phyloP scores from a whole-genome alignment of 169 alveolate species.

The Cryptosporidium canis region DNA sequence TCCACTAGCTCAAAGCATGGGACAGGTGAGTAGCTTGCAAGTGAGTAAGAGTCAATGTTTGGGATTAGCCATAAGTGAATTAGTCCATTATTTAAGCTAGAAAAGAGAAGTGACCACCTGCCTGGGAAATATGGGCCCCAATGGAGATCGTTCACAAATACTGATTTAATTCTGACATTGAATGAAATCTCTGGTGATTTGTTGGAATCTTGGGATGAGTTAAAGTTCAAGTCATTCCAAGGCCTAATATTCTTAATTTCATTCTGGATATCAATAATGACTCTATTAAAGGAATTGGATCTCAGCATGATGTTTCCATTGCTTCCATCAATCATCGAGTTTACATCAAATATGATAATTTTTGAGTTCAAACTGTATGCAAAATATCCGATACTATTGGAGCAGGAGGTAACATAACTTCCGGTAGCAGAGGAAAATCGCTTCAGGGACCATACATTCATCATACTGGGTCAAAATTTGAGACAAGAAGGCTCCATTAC shows the following conservation, averaged over 20 bases:
- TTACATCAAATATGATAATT: constrained; percentile 31
- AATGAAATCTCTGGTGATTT: no score
- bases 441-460: constrained; percentile 57
- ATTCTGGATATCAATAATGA: constrained; percentile 19
- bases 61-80: constrained; percentile 40
- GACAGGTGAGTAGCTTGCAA: constrained; percentile 17
- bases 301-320: constrained; percentile 38
- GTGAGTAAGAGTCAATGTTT: constrained; percentile 33
- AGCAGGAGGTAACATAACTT: background rate
- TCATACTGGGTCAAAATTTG: background rate
- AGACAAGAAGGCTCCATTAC: background rate
- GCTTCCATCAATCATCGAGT: constrained; percentile 60
- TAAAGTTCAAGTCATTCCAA: background rate
- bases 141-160: constrained; percentile 8
- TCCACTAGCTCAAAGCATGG: constrained; percentile 55
- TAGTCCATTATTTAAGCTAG: constrained; percentile 54
- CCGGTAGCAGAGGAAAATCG: constrained; percentile 39
- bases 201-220: background rate
- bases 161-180: constrained; percentile 11
- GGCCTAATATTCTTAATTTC: background rate
- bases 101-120: constrained; percentile 57
- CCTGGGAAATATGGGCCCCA: constrained; percentile 61
- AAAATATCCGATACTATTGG: constrained; percentile 45
- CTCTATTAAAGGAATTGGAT: constrained; percentile 44
- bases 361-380: constrained; percentile 61